Base-by-base conservation (phyloP, 2,329 filamentous ascomycete species). In the Bipolaris cookei region DNA sequence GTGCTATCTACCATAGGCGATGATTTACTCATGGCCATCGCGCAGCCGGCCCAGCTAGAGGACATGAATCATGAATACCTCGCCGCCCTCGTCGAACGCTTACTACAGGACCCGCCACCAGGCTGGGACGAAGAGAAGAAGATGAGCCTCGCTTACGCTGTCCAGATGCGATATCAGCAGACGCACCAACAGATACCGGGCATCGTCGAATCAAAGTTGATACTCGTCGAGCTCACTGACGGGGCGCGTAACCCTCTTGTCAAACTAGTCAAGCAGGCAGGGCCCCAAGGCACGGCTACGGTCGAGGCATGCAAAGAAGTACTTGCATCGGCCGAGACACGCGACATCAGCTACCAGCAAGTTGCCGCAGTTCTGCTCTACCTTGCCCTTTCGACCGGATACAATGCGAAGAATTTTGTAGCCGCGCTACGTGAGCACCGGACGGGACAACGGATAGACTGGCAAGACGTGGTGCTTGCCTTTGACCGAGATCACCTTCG, bases 81-180 rank as follows among this genome's bases (percentile, higher is more conserved):
- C 58, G 90, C 90, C 46, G 81, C 88, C 57, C 88, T 96, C 56
- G 82, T 97, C 76, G 91, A 97, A 75, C 90, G 91, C 66, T 90
- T 96, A 67, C 88, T 96, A 52, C 88, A 95, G 76, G 88, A 93
- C 67, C 92, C 93, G 49, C 92, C 92, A 28, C 90, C 90, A 23
- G 92, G 89, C 75, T 96, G 96, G 80, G 91, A 90, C 69, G 87
- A 92, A 52, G 84, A 88, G 51, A 88, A 86, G 55, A 87, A 90
- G 70, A 82, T 88, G 62, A 90, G 92, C 70, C 83, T 89, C 38
- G 80, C 81, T 43, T 84, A 86, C 71, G 89, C 88, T 62, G 82
- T 89, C 54, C 68, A 70, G 30, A 58, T 71, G 56, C 86, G 91
- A 66, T 96, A 91, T 75, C 82, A 86, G 41, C 83, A 82, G 55